phyloP scores from a whole-genome alignment of 768 basidiomycete genomes.

The Mycena polygramma region DNA sequence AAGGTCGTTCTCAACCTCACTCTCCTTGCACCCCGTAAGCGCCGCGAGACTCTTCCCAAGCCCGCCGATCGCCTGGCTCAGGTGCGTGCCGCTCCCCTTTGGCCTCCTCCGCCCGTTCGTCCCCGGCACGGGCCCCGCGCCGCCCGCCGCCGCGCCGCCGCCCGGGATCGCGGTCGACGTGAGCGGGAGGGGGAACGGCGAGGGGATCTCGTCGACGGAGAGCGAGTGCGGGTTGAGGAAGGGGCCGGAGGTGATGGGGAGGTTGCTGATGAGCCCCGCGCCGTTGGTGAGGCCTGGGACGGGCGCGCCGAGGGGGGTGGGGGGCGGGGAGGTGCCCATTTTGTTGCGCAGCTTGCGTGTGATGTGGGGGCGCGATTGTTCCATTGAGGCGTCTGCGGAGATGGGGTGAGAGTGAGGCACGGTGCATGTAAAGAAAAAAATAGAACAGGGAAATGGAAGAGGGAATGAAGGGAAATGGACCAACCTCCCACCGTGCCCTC shows the following conservation, averaged over 20 bases:
- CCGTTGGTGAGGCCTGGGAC: constrained; percentile 54
- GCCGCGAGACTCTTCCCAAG: constrained; percentile 79
- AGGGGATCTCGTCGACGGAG: constrained; percentile 87
- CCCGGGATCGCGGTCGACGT: constrained; percentile 64
- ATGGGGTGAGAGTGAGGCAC: constrained; percentile 13
- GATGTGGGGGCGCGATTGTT: constrained; percentile 84
- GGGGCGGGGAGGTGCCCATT: constrained; percentile 81
- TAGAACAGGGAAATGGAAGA: constrained; percentile 22
- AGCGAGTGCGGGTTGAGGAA: constrained; percentile 88
- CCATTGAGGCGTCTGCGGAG: constrained; percentile 75
- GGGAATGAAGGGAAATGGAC: constrained; percentile 41
- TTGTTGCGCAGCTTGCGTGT: constrained; percentile 90
- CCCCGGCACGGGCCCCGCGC: constrained; percentile 48
- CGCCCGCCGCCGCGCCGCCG: constrained; percentile 46
- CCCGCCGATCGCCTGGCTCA: constrained; percentile 71
- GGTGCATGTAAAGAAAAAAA: not conserved
- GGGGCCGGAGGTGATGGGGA: constrained; percentile 77
- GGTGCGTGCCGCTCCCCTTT: constrained; percentile 68
- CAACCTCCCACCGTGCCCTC: constrained; percentile 82
- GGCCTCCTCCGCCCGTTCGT: constrained; percentile 61
- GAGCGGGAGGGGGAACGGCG: constrained; percentile 84
- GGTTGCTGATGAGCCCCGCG: constrained; percentile 49
- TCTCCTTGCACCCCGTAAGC: constrained; percentile 71
- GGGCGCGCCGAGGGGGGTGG: constrained; percentile 70
- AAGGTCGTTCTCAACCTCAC: constrained; percentile 81